Percentiles rank a stretch among this genome's conserved stretches.
Conservation (phyloP, 805 yeast species). For the Starmerella ratchasimensis region DNA sequence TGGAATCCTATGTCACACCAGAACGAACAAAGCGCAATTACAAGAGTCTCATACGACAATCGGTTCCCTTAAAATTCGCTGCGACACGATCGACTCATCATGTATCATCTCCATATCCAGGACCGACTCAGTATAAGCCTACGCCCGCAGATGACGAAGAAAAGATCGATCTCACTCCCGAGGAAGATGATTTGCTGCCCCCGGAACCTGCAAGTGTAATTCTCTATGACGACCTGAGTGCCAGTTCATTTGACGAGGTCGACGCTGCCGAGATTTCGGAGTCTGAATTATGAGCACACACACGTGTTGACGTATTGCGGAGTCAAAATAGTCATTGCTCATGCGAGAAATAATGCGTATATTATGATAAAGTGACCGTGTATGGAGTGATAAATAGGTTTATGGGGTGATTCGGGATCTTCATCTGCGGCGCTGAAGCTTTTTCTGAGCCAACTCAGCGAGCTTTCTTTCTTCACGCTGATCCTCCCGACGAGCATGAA, state of each 20-base stretch:
- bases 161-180: too few species aligned
- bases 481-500: constrained; percentile 65
- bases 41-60: too few species aligned
- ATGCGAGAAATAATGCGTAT: background rate
- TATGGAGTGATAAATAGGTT: constrained; percentile 1
- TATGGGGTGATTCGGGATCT: background rate
- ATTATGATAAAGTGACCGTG: background rate
- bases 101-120: too few species aligned
- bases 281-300: constrained; percentile 22
- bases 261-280: constrained; percentile 32
- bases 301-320: background rate
- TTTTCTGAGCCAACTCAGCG: constrained; percentile 31
- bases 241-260: constrained; percentile 13
- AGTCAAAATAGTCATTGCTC: background rate
- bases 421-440: constrained; percentile 2
- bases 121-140: too few species aligned
- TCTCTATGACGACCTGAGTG: background rate
- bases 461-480: constrained; percentile 41
- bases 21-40: too few species aligned
- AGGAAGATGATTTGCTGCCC: too few species aligned
- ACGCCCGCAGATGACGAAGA: too few species aligned
- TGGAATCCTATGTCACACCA: too few species aligned
- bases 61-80: too few species aligned
- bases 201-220: too few species aligned
- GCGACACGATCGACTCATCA: too few species aligned